These are phyloP conservation scores for Pseudogymnoascus sp. DNA, from an alignment of 2,329 filamentous ascomycete genomes.

Conservation along the genomic window DNA sequence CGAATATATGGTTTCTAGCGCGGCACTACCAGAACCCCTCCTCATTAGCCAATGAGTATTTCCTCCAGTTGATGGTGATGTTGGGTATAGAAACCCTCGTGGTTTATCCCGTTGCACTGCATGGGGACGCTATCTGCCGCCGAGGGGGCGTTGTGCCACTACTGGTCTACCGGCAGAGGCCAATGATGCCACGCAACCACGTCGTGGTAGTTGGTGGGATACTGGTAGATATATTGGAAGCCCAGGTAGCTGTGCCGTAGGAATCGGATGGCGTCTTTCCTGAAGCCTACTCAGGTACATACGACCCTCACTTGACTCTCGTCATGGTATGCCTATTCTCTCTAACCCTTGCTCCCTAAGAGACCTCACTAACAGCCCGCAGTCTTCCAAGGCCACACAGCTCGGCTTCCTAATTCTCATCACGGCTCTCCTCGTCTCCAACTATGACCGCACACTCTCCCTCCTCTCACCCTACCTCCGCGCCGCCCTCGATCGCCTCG, in stretches of 20 bases:
- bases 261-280: not conserved
- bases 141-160: not conserved
- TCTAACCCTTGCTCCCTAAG: not conserved
- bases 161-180: not conserved
- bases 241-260: not conserved
- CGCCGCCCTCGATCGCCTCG: not conserved
- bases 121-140: not conserved
- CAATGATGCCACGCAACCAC: not conserved
- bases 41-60: not conserved
- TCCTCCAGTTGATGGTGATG: not conserved
- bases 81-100: not conserved
- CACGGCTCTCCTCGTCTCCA: not conserved
- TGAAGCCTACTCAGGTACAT: not conserved
- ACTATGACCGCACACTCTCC: not conserved
- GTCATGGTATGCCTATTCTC: not conserved
- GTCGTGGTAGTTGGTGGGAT: not conserved
- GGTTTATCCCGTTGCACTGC: not conserved
- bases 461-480: not conserved
- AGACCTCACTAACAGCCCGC: not conserved
- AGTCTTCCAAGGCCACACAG: conserved; percentile 2
- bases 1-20: not conserved
- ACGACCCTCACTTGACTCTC: not conserved
- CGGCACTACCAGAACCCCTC: not conserved
- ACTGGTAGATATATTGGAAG: not conserved
- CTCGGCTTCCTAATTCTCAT: conserved; percentile 3